These are phyloP conservation scores for Vigna hirtella DNA, from an alignment of 306 rosid genomes.

Conservation along the genomic window DNA sequence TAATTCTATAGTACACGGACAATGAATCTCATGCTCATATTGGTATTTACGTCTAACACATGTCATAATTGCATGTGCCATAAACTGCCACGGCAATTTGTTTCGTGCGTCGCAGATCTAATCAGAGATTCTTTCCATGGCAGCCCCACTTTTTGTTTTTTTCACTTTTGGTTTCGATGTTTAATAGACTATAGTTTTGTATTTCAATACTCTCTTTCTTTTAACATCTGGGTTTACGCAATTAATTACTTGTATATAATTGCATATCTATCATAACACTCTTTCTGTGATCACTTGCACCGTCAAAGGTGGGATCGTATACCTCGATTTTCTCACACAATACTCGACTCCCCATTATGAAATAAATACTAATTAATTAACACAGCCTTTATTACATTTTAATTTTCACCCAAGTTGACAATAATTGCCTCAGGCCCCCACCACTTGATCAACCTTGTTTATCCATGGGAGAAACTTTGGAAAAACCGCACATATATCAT, in stretches of 20 bases:
- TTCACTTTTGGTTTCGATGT: not conserved
- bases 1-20: slow-evolving; percentile 13
- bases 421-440: slow-evolving; percentile 44
- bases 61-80: slow-evolving; percentile 53
- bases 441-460: slow-evolving; percentile 24
- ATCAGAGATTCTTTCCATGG: slow-evolving; percentile 53
- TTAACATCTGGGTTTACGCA: not conserved
- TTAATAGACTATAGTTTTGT: not conserved
- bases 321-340: slow-evolving; percentile 24
- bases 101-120: slow-evolving; percentile 38
- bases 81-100: slow-evolving; percentile 40
- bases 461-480: not conserved
- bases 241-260: no score
- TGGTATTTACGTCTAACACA: slow-evolving; percentile 23
- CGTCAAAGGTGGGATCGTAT: slow-evolving; percentile 23
- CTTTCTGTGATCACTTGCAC: slow-evolving; percentile 31
- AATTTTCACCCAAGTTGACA: slow-evolving; percentile 34
- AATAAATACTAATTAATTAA: not conserved
- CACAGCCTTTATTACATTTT: slow-evolving; percentile 36
- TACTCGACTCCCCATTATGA: slow-evolving; percentile 36
- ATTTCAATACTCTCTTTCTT: not conserved
- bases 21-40: slow-evolving; percentile 41
- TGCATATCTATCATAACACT: not conserved
- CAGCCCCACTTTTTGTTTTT: slow-evolving; percentile 25
- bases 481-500: slow-evolving; percentile 27